Base-by-base conservation (phyloP, 192 early-diverging fungal species). In the Chytriomyces sp. region DNA sequence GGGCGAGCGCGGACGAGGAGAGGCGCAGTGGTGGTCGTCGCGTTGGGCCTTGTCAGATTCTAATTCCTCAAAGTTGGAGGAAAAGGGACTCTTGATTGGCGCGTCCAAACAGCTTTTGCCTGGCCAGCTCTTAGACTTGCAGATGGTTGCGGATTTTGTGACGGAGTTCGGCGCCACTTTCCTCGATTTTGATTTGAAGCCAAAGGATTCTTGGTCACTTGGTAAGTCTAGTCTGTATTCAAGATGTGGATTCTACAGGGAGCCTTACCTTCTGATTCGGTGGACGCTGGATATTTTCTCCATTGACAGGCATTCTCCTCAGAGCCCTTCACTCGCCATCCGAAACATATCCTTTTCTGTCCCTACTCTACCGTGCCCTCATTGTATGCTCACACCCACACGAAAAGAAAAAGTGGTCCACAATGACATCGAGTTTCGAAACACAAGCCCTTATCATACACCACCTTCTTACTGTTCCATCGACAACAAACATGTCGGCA, bases 381-480 rank as follows among this genome's bases (percentile, higher is more conserved):
- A 58, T 58, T 28, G 14, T 28, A 17, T 31, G 12, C 17, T 28
- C 28, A 28, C 56, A 58, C 31, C 56, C 14, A 17, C 56, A 58
- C 28, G 56, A 58, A 22, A 17, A 28, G 22, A 49, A 49, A 49
- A 38, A 41, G 8, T 64, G 63, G 63, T 34, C 22, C 5, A 64
- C 63, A n/a, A 40, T 64, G 63, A 64, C 63, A 30, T 28, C 63
- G 0, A 1, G 7, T 14, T 17, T 44, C 19, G 63, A 64, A 44
- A 49, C 63, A 14, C 63, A 25, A 44, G 63, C 39, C 19, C 63
- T 64, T 22, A 40, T 64, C 17, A 64, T 64, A 25, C 63, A 64
- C 38, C 63, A 64, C 40, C 40, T 64, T 19, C 44, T 64, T 8
- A 64, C 63, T 44, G 59, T 61, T 1, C 59, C 59, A 28, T 14